These are phyloP conservation scores for Proteromonas lacertae DNA, from an alignment of 352 stramenopile species.

Conservation along the genomic window DNA sequence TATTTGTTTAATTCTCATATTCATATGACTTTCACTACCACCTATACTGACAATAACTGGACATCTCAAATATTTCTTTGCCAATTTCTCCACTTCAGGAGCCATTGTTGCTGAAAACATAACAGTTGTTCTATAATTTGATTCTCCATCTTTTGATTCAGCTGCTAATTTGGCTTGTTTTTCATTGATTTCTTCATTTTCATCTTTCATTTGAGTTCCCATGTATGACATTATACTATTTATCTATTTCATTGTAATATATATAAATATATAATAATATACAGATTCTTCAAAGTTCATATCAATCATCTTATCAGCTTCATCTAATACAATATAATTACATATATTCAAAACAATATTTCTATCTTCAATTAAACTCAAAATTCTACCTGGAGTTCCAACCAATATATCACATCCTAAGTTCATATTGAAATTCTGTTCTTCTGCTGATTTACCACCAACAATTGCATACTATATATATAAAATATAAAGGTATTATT, in stretches of 20 bases:
- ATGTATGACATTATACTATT: too few species aligned
- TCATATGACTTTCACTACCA: conserved; percentile 80
- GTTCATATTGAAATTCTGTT: too few species aligned
- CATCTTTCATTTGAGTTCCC: too few species aligned
- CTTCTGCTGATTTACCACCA: too few species aligned
- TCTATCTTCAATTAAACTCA: conserved; percentile 79
- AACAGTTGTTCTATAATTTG: conserved; percentile 24
- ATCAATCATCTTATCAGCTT: conserved; percentile 43
- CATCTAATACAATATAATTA: conserved; percentile 93
- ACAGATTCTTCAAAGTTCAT: conserved; percentile 21
- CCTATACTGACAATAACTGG: conserved; percentile 87
- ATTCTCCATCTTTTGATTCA: too few species aligned
- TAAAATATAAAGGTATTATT: too few species aligned
- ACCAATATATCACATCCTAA: too few species aligned
- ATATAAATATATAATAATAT: background rate
- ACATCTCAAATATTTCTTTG: conserved; percentile 73
- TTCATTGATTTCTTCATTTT: too few species aligned
- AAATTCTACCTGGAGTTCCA: conserved; percentile 80
- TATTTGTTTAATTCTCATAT: conserved; percentile 92
- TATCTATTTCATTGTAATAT: too few species aligned
- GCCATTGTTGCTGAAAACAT: conserved; percentile 99
- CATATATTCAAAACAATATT: conserved; percentile 95
- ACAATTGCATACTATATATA: too few species aligned
- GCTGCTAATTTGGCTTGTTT: too few species aligned
- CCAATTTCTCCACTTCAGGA: conserved; percentile 71